phyloP scores from a whole-genome alignment of 495 filamentous ascomycete species.

The Lasiosphaeria miniovina region DNA sequence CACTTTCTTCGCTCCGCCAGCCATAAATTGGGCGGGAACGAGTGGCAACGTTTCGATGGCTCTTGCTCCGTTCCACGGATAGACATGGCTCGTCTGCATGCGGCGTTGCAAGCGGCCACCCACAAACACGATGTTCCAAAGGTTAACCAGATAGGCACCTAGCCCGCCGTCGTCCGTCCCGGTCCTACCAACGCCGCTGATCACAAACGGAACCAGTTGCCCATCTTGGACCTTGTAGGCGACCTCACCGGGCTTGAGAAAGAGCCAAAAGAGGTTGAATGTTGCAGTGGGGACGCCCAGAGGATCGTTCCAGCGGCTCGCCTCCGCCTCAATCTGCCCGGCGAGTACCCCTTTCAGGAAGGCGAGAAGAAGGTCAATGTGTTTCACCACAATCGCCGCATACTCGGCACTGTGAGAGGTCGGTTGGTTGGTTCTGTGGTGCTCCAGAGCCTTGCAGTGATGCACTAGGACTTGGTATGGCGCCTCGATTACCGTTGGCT shows the following conservation, averaged over 20 bases:
- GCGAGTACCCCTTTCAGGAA: slow-evolving; percentile 30
- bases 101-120: slow-evolving; percentile 25
- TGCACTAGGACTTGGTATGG: slow-evolving; percentile 39
- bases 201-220: slow-evolving; percentile 30
- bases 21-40: slow-evolving; percentile 34
- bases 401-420: slow-evolving; percentile 32
- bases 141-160: slow-evolving; percentile 23
- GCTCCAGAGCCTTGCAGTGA: slow-evolving; percentile 30
- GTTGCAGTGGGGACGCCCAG: slow-evolving; percentile 27
- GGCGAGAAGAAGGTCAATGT: slow-evolving; percentile 39
- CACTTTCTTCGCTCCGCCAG: slow-evolving; percentile 19
- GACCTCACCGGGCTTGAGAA: slow-evolving; percentile 37
- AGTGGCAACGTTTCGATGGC: slow-evolving; percentile 30
- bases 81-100: slow-evolving; percentile 28
- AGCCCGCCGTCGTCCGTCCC: not conserved
- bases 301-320: slow-evolving; percentile 24
- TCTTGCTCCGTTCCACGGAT: slow-evolving; percentile 34
- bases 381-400: slow-evolving; percentile 28
- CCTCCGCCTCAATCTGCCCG: slow-evolving; percentile 30
- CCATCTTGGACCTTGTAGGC: slow-evolving; percentile 31
- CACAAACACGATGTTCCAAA: slow-evolving; percentile 35
- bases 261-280: slow-evolving; percentile 36
- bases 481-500: slow-evolving; percentile 27
- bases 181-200: slow-evolving; percentile 23
- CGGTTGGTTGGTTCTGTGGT: slow-evolving; percentile 33